Base-by-base conservation (phyloP, 2,329 filamentous ascomycete species). In the Nakataea oryzae region DNA sequence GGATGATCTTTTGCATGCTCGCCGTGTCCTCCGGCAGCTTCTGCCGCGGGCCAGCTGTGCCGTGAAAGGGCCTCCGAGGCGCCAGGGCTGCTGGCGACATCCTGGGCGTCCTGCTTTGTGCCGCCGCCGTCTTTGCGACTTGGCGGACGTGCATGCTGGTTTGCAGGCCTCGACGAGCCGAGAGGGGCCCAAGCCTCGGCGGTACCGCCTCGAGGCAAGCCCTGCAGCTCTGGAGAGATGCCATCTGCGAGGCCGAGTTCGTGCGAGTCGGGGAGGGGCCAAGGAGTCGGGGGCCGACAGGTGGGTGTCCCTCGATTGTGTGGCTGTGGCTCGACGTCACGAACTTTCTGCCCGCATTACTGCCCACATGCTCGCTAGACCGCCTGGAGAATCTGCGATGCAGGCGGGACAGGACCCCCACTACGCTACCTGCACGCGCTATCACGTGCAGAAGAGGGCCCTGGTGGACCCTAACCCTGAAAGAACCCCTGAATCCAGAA, bases 1-100 rank as follows among this genome's bases (percentile, higher is more conserved):
- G 8, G 41, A 50, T 50, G 9, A 63, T 62, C 54, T 56, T 64
- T 29, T 61, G 60, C 24, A 65, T 59, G 3, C 50, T 59, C 56
- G 56, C 27, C 24, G 54, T 56, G 26, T 27, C 54, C 41, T 50
- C 41, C 24, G 41, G 41, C 6, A 50, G 55, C 32, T 59, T 17
- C 12, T 58, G 57, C 17, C 54, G 54, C 26, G 54, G 54, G 26
- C 21, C 41, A 17, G 21, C 41, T n/a, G 41, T 50, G 7, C 21
- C 7, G 54, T 11, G 12, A 3, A 29, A 28, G 12, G 54, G 3
- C 54, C 54, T n/a, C 6, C 26, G 54, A 21, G 26, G 5, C 14
- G 54, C 54, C 1, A 17, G 28, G 8, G 54, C 14, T 24, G 26
- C 54, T 8, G 24, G 54, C 12, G 17, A 21, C 24, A 21, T 29